phyloP scores from a whole-genome alignment of 371 early-diverging fungal species.

The Zancudomyces culisetae region DNA sequence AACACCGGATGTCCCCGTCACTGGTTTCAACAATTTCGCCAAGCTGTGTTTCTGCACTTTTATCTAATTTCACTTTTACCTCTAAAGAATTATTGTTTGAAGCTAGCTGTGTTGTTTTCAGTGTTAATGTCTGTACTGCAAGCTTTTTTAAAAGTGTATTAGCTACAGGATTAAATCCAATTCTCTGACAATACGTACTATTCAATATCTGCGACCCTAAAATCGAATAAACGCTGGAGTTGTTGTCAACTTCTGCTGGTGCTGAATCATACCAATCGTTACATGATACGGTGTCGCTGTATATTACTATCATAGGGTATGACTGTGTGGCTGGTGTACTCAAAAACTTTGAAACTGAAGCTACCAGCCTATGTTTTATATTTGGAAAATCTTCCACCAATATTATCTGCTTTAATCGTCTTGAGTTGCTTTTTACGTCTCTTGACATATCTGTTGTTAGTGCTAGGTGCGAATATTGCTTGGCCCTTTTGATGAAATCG shows the following conservation, averaged over 20 bases:
- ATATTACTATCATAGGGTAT: constrained; percentile 1
- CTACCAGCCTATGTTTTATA: neutral
- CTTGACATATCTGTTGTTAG: neutral
- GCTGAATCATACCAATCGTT: no score
- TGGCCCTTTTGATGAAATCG: neutral
- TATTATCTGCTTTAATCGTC: neutral
- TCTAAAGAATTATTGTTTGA: neutral
- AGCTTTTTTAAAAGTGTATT: constrained; percentile 18
- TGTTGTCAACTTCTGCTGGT: neutral
- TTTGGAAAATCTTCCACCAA: constrained; percentile 6
- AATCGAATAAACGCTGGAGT: neutral
- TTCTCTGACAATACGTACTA: constrained; percentile 14
- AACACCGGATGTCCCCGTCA: constrained; percentile 20
- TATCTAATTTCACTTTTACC: neutral
- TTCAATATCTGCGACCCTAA: constrained; percentile 8
- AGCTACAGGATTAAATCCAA: constrained; percentile 20
- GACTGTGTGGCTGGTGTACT: neutral
- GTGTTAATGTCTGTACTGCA: neutral
- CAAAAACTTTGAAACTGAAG: neutral
- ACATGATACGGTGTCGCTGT: constrained; percentile 3
- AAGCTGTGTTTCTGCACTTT: neutral
- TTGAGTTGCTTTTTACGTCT: neutral
- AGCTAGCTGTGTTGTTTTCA: neutral
- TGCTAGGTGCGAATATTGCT: neutral
- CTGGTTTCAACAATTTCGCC: constrained; percentile 3